Base-by-base conservation (phyloP, 192 early-diverging fungal genomes). In the Chytriomyces sp. region DNA sequence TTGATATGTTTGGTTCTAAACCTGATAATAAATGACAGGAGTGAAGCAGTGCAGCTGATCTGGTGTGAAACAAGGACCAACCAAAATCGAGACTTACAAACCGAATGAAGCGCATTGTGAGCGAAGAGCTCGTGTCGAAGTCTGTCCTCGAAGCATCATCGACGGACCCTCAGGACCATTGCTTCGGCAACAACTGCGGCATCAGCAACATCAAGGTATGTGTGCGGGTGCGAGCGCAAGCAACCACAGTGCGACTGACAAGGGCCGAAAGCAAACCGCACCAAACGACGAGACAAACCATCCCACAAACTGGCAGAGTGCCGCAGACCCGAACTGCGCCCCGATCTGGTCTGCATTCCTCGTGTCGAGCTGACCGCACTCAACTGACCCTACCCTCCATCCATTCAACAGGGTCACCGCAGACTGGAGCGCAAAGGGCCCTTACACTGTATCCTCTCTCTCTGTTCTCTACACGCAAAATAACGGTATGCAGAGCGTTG, bases 361-460 rank as follows among this genome's bases (percentile, higher is more conserved):
- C n/a, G n/a, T n/a, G n/a, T n/a, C n/a, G n/a, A n/a, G n/a, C n/a
- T n/a, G n/a, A n/a, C n/a, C n/a, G n/a, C n/a, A n/a, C n/a, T n/a
- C n/a, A n/a, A n/a, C n/a, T n/a, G n/a, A n/a, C n/a, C n/a, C n/a
- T n/a, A n/a, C n/a, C n/a, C n/a, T n/a, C n/a, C n/a, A n/a, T n/a
- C n/a, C n/a, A n/a, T n/a, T n/a, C n/a, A 49, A 49, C 44, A 49
- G 44, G 44, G 44, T 49, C 44, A n/a, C 44, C 44, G 44, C 44
- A 49, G 44, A 49, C 44, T 49, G 44, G 44, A 49, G 22, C 1
- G 22, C 14, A n/a, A 49, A n/a, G 44, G 44, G 44, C 2, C 44
- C 44, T 14, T 49, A 49, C 44, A 49, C 44, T 2, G 44, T 49
- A n/a, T 49, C 44, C 44, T n/a, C 17, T 49, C 44, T 49, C 17